Evolutionary conservation across 2,329 filamentous ascomycete genomes (phyloP).

Genomic region (Neoarthrinium moseri): DNA sequence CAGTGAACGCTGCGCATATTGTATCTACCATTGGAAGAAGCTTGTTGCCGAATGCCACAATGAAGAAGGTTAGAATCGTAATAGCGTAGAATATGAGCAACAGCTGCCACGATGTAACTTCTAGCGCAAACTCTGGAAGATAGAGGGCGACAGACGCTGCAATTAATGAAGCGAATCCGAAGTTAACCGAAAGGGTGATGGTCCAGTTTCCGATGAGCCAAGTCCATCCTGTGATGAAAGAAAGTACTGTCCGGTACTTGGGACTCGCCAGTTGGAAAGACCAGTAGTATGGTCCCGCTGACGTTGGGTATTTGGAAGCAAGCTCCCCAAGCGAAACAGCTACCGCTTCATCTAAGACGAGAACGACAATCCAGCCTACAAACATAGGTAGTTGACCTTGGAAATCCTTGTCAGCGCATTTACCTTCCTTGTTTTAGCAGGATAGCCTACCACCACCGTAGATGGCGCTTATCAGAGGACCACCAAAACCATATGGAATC

Average conservation of each 20-base stretch:
- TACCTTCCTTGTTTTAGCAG: background rate
- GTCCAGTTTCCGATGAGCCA: conserved; percentile 53
- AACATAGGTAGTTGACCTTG: conserved; percentile 54
- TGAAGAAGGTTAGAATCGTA: conserved; percentile 51
- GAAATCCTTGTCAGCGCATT: background rate
- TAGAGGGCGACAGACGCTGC: conserved; percentile 52
- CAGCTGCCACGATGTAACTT: conserved; percentile 54
- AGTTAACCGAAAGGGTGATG: conserved; percentile 52
- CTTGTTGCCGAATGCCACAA: conserved; percentile 56
- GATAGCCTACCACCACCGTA: conserved; percentile 32
- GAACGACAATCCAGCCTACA: conserved; percentile 54
- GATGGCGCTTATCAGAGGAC: conserved; percentile 34
- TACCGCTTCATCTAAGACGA: conserved; percentile 51
- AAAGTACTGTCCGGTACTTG: conserved; percentile 41
- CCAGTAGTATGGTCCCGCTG: conserved; percentile 53
- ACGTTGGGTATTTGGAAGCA: conserved; percentile 50
- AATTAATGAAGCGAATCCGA: conserved; percentile 54
- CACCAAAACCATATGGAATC: conserved; percentile 52
- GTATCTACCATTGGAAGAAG: conserved; percentile 60
- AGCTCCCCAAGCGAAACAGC: conserved; percentile 50
- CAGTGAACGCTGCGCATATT: conserved; percentile 54
- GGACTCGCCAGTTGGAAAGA: conserved; percentile 46
- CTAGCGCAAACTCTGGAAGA: conserved; percentile 44
- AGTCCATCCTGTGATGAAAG: conserved; percentile 52
- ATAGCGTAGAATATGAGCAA: conserved; percentile 62